Conservation (phyloP, 768 basidiomycete species). For the Mycena galopus region DNA sequence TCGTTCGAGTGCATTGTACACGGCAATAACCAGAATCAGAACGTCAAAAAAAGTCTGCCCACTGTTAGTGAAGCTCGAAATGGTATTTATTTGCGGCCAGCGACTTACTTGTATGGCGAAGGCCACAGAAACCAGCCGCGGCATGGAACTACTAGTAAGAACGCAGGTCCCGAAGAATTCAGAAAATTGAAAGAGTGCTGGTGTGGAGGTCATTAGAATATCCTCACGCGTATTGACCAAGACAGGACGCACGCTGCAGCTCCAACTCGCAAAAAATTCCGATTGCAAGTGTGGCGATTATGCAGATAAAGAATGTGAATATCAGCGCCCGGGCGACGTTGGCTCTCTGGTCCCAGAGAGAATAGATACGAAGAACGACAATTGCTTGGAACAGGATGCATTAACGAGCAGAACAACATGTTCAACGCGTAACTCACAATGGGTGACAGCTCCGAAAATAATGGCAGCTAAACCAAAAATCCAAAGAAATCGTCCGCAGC, state of each 20-base stretch:
- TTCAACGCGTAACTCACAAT: background rate
- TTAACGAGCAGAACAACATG: background rate
- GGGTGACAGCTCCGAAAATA: constrained; percentile 5
- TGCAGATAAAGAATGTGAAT: constrained; percentile 3
- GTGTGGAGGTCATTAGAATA: background rate
- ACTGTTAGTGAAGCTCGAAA: background rate
- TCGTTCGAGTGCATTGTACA: constrained; percentile 11
- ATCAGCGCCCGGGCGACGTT: background rate
- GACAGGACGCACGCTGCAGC: constrained; percentile 8
- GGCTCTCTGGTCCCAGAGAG: constrained; percentile 12
- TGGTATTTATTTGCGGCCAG: background rate
- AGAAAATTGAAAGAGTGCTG: constrained; percentile 3
- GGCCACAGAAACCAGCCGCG: background rate
- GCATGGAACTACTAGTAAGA: background rate
- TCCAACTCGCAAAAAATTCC: background rate
- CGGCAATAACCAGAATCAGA: background rate
- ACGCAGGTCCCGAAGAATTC: background rate
- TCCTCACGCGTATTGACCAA: background rate
- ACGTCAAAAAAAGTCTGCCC: constrained; percentile 8
- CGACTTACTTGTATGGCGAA: constrained; percentile 6
- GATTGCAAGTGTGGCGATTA: background rate
- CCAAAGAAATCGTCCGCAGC: constrained; percentile 16
- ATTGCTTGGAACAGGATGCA: background rate
- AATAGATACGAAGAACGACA: constrained; percentile 10
- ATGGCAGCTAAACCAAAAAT: constrained; percentile 15